Base-by-base conservation (phyloP, 2,329 filamentous ascomycete genomes). In the Lithohypha guttulata region DNA sequence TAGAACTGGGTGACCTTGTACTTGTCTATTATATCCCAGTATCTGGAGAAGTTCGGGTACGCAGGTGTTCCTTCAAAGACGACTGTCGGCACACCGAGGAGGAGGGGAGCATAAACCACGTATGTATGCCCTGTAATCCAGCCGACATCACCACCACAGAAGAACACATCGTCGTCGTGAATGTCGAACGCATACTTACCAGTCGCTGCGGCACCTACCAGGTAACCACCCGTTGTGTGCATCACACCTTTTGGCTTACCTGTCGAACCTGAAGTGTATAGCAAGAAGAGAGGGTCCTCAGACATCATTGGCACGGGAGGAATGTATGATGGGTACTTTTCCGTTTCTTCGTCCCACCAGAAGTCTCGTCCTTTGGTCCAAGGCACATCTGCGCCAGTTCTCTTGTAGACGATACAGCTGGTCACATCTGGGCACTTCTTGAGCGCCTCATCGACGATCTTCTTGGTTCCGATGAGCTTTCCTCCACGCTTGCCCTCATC, bases 61-160 rank as follows among this genome's bases (percentile, higher is more conserved):
- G 89, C 89, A 1, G 91, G 91, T 2, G 91, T 98, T 52, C 91
- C 93, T 68, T 98, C 91, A 53, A 96, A 98, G 20, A 98, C 89
- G 13, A 98, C 85, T 0, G 89, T 96, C 7, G 89, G 78, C 46
- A 94, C 82, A 68, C 91, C 91, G 33, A 96, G 77, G 31, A 98
- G 71, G 38, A 98, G 72, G 48, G 91, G 91, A 8, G 91, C 86
- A 59, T 98, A 98, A 26, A 98, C 89, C 41, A 96, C 89, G 55
- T 98, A 98, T 17, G 91, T 94, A 67, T 98, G 91, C 13, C 91
- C 91, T 20, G 91, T 98, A 59, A 98, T 96, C 91, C 91, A 98
- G 49, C 91, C 91, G 29, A 98, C 89, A 56, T 98, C 91, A 60
- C 91, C 91, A 61, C 87, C 91, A 54, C 91, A 98, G 73, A 96